Conservation (phyloP, 345 rosid species). For the Brassica nigra region DNA sequence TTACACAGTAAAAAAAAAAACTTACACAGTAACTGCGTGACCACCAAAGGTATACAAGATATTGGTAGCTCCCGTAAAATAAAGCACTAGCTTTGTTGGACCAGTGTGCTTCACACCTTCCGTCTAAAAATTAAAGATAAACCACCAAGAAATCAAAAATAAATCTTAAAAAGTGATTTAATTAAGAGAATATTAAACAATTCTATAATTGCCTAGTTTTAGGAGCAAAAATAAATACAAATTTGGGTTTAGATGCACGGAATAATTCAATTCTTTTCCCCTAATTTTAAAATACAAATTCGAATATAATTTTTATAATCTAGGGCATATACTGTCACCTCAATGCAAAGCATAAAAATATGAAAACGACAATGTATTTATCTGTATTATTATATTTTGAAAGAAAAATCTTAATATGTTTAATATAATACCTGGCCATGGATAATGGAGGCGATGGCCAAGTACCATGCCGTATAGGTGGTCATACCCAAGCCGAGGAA, state of each 20-base stretch:
- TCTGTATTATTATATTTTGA: neutral
- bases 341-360: slow-evolving; percentile 35
- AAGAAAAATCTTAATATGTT: neutral
- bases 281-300: slow-evolving; percentile 23
- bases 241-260: slow-evolving; percentile 17
- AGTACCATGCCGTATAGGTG: slow-evolving; percentile 99
- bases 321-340: slow-evolving; percentile 40
- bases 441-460: slow-evolving; percentile 71
- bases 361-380: slow-evolving; percentile 34
- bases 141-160: neutral
- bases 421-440: slow-evolving; percentile 67
- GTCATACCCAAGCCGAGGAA: slow-evolving; percentile 99
- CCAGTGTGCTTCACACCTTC: slow-evolving; percentile 75
- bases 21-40: slow-evolving; percentile 96
- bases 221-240: slow-evolving; percentile 2
- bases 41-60: slow-evolving; percentile 97
- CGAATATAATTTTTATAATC: slow-evolving; percentile 1
- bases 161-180: slow-evolving; percentile 7
- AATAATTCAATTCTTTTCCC: slow-evolving; percentile 23
- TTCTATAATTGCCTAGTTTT: neutral
- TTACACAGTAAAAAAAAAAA: slow-evolving; percentile 8
- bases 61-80: slow-evolving; percentile 99
- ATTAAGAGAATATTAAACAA: neutral
- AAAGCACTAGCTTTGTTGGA: slow-evolving; percentile 79
- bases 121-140: slow-evolving; percentile 37